Conservation (phyloP, 164 flowering plant species). For the Stephania japonica region DNA sequence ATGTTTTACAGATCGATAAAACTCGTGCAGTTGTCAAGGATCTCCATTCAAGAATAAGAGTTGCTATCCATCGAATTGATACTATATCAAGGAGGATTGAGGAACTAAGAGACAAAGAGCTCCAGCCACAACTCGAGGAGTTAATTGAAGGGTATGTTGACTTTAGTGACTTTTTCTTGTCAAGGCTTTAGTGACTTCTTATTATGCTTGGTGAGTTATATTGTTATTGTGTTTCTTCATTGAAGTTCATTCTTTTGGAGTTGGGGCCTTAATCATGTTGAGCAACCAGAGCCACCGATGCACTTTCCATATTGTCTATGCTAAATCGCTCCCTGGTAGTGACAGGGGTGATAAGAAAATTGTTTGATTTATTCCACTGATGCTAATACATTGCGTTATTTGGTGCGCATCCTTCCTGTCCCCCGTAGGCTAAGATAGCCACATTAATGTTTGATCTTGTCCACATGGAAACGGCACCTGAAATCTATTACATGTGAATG, state of each 20-base stretch:
- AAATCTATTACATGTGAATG: neutral
- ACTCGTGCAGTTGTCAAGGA: conserved; percentile 89
- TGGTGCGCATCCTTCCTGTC: neutral
- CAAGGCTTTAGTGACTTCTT: neutral
- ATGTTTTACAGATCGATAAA: conserved; percentile 43
- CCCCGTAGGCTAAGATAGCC: neutral
- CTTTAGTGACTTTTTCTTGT: neutral
- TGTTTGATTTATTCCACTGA: neutral
- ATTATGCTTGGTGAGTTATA: neutral
- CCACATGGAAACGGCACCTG: neutral
- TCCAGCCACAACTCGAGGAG: conserved; percentile 96
- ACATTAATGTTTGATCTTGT: neutral
- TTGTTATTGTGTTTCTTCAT: neutral
- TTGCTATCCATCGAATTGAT: conserved; percentile 80
- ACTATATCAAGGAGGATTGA: conserved; percentile 86
- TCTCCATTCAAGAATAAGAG: conserved; percentile 79
- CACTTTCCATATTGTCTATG: neutral
- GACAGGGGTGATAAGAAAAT: neutral
- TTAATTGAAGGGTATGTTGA: conserved; percentile 73
- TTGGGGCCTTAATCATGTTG: neutral
- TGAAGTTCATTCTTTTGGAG: neutral
- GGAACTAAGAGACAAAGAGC: conserved; percentile 85
- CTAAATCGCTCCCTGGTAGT: neutral
- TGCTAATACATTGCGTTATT: neutral
- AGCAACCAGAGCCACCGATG: neutral